Conservation (phyloP, 2,329 filamentous ascomycete species). For the Colletotrichum nymphaeae region DNA sequence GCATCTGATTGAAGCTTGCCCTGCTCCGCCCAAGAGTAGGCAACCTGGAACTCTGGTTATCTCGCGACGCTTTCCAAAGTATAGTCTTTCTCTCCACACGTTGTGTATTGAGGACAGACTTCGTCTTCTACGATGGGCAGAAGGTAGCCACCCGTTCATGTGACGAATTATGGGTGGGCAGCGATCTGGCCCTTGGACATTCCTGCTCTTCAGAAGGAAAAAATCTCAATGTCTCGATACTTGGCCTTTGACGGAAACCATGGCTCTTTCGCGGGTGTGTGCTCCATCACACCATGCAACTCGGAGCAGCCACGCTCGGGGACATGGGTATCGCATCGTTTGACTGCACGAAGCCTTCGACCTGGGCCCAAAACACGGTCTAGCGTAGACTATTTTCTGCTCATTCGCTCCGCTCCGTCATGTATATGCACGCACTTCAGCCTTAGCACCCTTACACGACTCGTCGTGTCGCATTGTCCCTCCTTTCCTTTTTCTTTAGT, state of each 20-base stretch:
- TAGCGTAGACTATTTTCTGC: constrained; percentile 22
- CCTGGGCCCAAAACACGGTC: constrained; percentile 16
- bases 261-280: background rate
- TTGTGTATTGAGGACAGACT: background rate
- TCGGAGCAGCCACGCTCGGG: constrained; percentile 28
- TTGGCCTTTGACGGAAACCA: background rate
- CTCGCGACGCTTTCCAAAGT: no score
- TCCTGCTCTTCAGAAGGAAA: background rate
- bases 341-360: constrained; percentile 28
- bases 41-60: background rate
- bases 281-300: constrained; percentile 15
- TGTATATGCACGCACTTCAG: constrained; percentile 26
- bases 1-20: background rate
- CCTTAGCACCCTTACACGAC: constrained; percentile 31
- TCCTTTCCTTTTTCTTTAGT: constrained; percentile 29
- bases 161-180: background rate
- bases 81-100: background rate
- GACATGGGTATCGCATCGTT: constrained; percentile 4
- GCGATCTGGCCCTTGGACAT: background rate
- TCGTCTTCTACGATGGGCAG: background rate
- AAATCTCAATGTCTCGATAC: background rate
- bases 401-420: constrained; percentile 10
- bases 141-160: background rate
- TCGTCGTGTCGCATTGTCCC: constrained; percentile 31
- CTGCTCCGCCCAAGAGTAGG: background rate